Conservation (phyloP, 306 rosid species). For the Trifolium repens region DNA sequence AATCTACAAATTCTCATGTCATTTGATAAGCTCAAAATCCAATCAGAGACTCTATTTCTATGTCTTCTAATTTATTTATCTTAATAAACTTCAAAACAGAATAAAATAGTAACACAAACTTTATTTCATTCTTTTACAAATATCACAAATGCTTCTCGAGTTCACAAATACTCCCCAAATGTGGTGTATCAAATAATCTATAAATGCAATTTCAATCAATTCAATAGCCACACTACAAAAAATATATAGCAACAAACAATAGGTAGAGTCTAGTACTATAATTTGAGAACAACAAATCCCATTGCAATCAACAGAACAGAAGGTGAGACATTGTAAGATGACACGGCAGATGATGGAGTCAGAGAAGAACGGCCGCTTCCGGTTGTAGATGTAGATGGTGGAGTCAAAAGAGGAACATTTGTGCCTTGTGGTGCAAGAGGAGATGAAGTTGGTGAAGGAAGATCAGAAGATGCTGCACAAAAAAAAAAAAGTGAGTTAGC, state of each 20-base stretch:
- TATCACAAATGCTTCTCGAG: slow-evolving; percentile 18
- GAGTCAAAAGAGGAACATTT: slow-evolving; percentile 45
- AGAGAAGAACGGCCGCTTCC: slow-evolving; percentile 66
- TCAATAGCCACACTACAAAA: slow-evolving; percentile 39
- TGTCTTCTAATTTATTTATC: neutral
- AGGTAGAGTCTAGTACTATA: slow-evolving; percentile 43
- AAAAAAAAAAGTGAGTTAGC: slow-evolving; percentile 20
- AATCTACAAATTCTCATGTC: no score
- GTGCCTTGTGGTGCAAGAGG: slow-evolving; percentile 63
- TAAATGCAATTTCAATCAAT: neutral
- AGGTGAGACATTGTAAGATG: slow-evolving; percentile 49
- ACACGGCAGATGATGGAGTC: slow-evolving; percentile 63
- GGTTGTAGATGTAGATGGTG: slow-evolving; percentile 54
- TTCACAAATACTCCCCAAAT: slow-evolving; percentile 33
- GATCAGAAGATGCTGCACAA: slow-evolving; percentile 52
- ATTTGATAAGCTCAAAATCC: no score
- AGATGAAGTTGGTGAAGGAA: slow-evolving; percentile 57
- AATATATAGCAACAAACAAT: slow-evolving; percentile 26
- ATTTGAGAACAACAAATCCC: slow-evolving; percentile 48
- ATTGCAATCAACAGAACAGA: slow-evolving; percentile 51
- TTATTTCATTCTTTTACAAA: slow-evolving; percentile 4
- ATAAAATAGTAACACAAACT: neutral
- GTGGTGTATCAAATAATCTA: slow-evolving; percentile 34
- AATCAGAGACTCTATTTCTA: no score
- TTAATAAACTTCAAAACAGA: neutral